Percentiles rank a stretch among this genome's conserved stretches.
These are phyloP conservation scores for Geranium incanum DNA, from an alignment of 441 rosid species.

Conservation along the genomic window DNA sequence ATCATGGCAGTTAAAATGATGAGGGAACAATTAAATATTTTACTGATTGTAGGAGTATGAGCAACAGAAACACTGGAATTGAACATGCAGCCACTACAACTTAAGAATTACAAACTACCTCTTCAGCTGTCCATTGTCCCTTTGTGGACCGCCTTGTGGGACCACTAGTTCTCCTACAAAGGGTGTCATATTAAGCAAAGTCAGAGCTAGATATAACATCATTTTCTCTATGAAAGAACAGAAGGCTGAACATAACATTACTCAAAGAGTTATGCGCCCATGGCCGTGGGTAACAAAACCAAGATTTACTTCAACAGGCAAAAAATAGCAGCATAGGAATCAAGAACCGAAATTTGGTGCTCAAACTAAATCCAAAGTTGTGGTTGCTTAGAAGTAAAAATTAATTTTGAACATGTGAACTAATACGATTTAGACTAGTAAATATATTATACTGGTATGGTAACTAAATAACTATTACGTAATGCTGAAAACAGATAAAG, in stretches of 20 bases:
- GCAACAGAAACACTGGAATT: not conserved
- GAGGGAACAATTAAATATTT: not conserved
- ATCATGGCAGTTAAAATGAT: not conserved
- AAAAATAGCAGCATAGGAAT: not conserved
- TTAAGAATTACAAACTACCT: conserved; percentile 37
- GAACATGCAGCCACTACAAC: not conserved
- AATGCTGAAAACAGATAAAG: not conserved
- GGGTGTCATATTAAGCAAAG: conserved; percentile 1
- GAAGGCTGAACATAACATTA: not conserved
- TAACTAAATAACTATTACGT: not conserved
- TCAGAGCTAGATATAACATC: not conserved
- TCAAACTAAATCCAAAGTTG: not conserved
- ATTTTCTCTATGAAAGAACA: not conserved
- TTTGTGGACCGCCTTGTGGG: conserved; percentile 96
- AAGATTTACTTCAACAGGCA: not conserved
- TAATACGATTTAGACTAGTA: not conserved
- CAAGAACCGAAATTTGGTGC: not conserved
- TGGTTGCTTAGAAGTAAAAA: not conserved
- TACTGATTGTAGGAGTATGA: not conserved
- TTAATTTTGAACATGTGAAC: not conserved
- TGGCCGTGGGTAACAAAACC: not conserved
- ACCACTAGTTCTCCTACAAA: conserved; percentile 81
- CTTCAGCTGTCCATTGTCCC: conserved; percentile 99
- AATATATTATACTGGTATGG: not conserved
- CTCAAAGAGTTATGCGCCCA: not conserved